phyloP scores from a whole-genome alignment of 116 monocot species.

The Iris pallida region DNA sequence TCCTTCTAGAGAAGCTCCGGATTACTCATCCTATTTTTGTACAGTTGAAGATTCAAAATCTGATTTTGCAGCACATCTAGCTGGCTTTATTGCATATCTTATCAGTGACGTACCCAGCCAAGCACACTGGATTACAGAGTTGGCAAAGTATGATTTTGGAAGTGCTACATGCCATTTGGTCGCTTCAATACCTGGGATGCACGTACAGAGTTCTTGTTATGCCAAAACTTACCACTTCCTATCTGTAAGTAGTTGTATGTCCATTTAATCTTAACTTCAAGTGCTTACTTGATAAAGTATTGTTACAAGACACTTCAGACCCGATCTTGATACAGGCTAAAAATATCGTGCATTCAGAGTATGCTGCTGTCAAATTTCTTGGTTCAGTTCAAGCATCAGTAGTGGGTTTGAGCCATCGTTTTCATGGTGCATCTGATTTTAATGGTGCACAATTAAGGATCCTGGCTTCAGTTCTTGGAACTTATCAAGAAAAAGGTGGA shows the following conservation, averaged over 20 bases:
- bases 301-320: background rate
- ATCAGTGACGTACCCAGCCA: constrained; percentile 59
- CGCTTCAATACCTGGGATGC: constrained; percentile 72
- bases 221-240: constrained; percentile 26
- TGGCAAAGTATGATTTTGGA: constrained; percentile 61
- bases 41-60: constrained; percentile 25
- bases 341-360: constrained; percentile 20
- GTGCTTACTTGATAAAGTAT: background rate
- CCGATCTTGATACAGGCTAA: constrained; percentile 26
- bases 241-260: constrained; percentile 35
- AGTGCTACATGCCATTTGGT: constrained; percentile 55
- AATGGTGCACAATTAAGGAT: constrained; percentile 50
- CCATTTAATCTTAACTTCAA: background rate
- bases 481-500: constrained; percentile 34
- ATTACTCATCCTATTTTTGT: constrained; percentile 55
- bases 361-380: constrained; percentile 22
- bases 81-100: constrained; percentile 65
- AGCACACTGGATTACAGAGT: constrained; percentile 74
- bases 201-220: constrained; percentile 23
- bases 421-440: constrained; percentile 38
- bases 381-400: constrained; percentile 65
- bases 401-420: constrained; percentile 72
- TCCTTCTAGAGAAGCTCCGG: constrained; percentile 40
- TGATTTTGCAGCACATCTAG: constrained; percentile 78
- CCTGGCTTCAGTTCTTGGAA: constrained; percentile 49